Evolutionary conservation across 192 early-diverging fungal species (phyloP).

Genomic region (Podila minutissima): DNA sequence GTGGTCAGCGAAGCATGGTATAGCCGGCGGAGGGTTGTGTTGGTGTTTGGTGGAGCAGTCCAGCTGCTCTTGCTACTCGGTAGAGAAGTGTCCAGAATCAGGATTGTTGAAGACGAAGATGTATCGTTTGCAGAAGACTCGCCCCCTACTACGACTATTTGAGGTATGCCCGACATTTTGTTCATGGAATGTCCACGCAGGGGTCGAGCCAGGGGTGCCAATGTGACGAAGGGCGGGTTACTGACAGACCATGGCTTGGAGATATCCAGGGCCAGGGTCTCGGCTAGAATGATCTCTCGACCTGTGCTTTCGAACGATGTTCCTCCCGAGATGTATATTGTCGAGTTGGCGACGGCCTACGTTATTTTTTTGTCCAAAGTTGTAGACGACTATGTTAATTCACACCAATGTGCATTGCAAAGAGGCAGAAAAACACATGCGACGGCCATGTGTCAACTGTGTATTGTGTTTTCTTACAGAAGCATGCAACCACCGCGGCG

Average conservation of each 20-base stretch:
- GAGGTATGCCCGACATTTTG: constrained; percentile 15
- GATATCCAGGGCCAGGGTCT: constrained; percentile 27
- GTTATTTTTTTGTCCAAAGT: neutral
- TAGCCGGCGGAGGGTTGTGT: constrained; percentile 27
- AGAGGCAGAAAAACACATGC: too few relatives aligned
- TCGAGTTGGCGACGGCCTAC: constrained; percentile 12
- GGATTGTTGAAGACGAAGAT: neutral
- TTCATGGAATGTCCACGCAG: constrained; percentile 38
- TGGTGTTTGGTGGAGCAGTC: constrained; percentile 28
- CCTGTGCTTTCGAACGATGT: constrained; percentile 11
- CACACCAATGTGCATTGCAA: neutral
- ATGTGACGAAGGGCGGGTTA: constrained; percentile 10
- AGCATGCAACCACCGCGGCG: constrained; percentile 43
- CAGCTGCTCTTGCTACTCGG: constrained; percentile 11
- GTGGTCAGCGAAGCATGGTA: constrained; percentile 35
- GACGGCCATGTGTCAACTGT: neutral
- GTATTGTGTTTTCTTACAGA: constrained; percentile 10
- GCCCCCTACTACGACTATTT: constrained; percentile 32
- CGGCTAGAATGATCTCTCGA: constrained; percentile 13
- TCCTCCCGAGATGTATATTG: constrained; percentile 40
- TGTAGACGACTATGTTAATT: too few relatives aligned
- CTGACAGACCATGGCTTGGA: constrained; percentile 23
- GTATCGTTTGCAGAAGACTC: constrained; percentile 10
- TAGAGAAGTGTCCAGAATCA: constrained; percentile 2
- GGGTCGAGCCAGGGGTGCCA: constrained; percentile 1